Evolutionary conservation across 441 rosid species (phyloP).

Genomic region (Hura crepitans): DNA sequence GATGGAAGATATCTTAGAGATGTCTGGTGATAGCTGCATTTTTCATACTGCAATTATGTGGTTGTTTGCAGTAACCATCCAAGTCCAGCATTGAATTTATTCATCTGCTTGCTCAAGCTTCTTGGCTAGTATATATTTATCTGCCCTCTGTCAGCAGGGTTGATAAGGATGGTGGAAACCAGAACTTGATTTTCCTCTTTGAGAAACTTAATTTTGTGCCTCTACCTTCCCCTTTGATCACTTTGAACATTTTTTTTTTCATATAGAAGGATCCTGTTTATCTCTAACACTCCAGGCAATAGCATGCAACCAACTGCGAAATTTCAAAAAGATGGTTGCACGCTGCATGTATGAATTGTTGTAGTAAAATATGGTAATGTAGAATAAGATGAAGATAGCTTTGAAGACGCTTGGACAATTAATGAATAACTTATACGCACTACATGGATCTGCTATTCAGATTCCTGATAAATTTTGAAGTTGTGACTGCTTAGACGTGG

Average conservation of each 20-base stretch:
- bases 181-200: slow-evolving; percentile 5
- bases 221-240: slow-evolving; percentile 8
- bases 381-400: slow-evolving; percentile 9
- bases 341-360: neutral
- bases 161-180: slow-evolving; percentile 20
- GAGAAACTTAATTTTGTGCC: slow-evolving; percentile 7
- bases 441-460: no score
- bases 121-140: slow-evolving; percentile 17
- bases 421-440: neutral
- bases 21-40: slow-evolving; percentile 57
- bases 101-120: slow-evolving; percentile 25
- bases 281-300: slow-evolving; percentile 2
- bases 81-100: slow-evolving; percentile 24
- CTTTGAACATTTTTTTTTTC: slow-evolving; percentile 1
- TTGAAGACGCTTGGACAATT: neutral
- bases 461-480: no score
- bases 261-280: slow-evolving; percentile 16
- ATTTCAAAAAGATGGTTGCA: neutral
- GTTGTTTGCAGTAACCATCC: slow-evolving; percentile 7
- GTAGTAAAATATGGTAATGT: slow-evolving; percentile 8
- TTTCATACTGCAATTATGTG: neutral
- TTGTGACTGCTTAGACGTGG: no score
- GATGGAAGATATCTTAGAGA: slow-evolving; percentile 86
- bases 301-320: neutral
- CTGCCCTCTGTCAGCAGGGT: neutral